phyloP scores from a whole-genome alignment of 2,329 filamentous ascomycete genomes.

The Aspergillus awamori region DNA sequence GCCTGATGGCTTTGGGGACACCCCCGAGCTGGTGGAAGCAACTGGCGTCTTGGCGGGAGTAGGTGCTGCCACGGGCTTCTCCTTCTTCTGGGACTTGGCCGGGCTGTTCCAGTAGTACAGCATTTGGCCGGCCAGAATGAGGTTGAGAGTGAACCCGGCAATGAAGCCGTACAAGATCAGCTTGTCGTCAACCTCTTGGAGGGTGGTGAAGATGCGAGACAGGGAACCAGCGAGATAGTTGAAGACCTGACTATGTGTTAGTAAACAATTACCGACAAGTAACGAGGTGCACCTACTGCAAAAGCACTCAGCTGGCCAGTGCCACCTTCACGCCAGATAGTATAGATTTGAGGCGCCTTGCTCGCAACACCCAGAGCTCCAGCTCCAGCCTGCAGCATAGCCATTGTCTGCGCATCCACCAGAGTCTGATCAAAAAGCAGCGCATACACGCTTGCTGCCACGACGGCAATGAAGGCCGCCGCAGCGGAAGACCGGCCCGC shows the following conservation, averaged over 20 bases:
- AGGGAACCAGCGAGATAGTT: conserved; percentile 95
- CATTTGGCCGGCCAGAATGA: conserved; percentile 85
- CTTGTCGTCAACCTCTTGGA: conserved; percentile 96
- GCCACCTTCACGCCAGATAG: conserved; percentile 80
- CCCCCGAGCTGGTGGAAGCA: conserved; percentile 44
- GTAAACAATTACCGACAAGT: neutral
- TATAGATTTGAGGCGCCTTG: conserved; percentile 90
- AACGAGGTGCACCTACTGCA: conserved; percentile 65
- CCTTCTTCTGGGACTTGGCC: conserved; percentile 33
- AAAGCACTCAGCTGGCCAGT: conserved; percentile 97
- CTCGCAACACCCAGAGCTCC: conserved; percentile 81
- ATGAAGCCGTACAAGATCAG: conserved; percentile 94
- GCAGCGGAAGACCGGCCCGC: conserved; percentile 69
- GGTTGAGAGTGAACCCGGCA: conserved; percentile 86
- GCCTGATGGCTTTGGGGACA: conserved; percentile 43
- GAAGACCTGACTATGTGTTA: conserved; percentile 70
- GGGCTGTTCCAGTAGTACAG: conserved; percentile 89
- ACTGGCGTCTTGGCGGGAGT: conserved; percentile 30
- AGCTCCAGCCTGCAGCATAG: conserved; percentile 79
- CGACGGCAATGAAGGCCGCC: conserved; percentile 74
- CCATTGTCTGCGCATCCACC: conserved; percentile 68
- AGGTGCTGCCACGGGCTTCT: conserved; percentile 33
- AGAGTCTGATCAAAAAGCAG: conserved; percentile 68
- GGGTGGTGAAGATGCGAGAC: conserved; percentile 93
- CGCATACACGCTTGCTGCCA: conserved; percentile 70